Evolutionary conservation across 2,329 filamentous ascomycete genomes (phyloP), one percentile per base, ranked within the genome.

Genomic region (Dryadomyces quercivorus): DNA sequence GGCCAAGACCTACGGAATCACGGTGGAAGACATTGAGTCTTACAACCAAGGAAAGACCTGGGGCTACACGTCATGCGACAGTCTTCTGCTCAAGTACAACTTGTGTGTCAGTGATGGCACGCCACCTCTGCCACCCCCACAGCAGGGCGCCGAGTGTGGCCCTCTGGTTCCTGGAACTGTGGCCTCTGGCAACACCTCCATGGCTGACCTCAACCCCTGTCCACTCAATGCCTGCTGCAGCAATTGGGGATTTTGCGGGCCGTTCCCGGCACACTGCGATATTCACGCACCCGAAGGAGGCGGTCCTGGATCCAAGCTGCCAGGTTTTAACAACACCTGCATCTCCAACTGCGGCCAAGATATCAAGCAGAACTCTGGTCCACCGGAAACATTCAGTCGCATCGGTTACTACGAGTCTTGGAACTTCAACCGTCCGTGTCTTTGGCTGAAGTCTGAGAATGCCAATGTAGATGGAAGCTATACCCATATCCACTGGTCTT

Each of bases 321-420:
- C 26, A 8, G 26, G 26, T 5, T 31, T 31, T 1, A 63, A 56
- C 13, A 62, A 67, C 55, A 67, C 66, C 21, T 71, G 70, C 57
- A 66, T 72, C 21, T 67, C 64, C n/a, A 71, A 71, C 60, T 72
- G 70, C 48, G 68, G 70, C 12, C 65, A 56, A 5, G 63, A 65
- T 6, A 62, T 71, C 10, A 56, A 65, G 22, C 26, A 31, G 26
- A 31, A 31, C 26, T 31, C 26, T 4, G 26, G 26, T 4, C 26
- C 26, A 8, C 26, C 26, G 4, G 26, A 31, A 31, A 31, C 26
- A 4, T 31, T 31, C 26, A 31, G 26, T 8, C 26, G 26, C 26
- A 45, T 71, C 22, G 67, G 60, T 26, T 72, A 71, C 57, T 71
- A 62, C 56, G 65, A 72, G 58, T 62, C 57, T 15, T 71, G 57